A percentile compares a stretch with the other conserved stretches of the same genome.
phyloP scores from a whole-genome alignment of 129 eudicot species.

The Artemisia argyi region DNA sequence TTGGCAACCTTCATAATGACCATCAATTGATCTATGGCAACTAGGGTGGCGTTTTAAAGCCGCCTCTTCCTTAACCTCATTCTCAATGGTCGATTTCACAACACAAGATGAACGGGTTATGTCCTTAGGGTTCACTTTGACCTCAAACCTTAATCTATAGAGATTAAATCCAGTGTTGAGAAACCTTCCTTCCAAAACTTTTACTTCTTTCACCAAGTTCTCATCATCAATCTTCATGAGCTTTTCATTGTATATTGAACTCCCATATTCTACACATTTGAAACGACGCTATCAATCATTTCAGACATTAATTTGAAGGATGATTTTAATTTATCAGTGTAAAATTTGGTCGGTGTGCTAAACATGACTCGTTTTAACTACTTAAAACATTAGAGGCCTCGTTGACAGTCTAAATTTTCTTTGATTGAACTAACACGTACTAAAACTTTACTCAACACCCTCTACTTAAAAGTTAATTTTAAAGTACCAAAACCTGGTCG shows the following conservation, averaged over 20 bases:
- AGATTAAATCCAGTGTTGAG: background rate
- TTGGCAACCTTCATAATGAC: background rate
- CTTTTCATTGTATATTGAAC: constrained; percentile 8
- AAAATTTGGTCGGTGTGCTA: too few relatives aligned
- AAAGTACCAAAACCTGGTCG: background rate
- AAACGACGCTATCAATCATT: background rate
- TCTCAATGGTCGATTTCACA: constrained; percentile 2
- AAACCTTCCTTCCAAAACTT: constrained; percentile 13
- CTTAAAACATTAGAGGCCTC: too few relatives aligned
- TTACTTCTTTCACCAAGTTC: constrained; percentile 5
- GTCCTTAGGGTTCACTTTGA: background rate
- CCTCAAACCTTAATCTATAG: background rate
- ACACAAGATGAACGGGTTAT: background rate
- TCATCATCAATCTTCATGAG: background rate
- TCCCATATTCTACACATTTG: background rate
- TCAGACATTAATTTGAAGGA: too few relatives aligned
- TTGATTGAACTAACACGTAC: too few relatives aligned
- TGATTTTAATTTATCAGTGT: too few relatives aligned
- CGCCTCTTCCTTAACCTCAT: constrained; percentile 13
- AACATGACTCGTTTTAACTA: too few relatives aligned
- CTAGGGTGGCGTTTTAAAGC: background rate
- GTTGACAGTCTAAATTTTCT: too few relatives aligned
- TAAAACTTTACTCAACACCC: too few relatives aligned
- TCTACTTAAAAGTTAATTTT: background rate
- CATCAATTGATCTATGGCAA: background rate